Base-by-base conservation (phyloP, 148 eudicot species). In the Silene uniflora region DNA sequence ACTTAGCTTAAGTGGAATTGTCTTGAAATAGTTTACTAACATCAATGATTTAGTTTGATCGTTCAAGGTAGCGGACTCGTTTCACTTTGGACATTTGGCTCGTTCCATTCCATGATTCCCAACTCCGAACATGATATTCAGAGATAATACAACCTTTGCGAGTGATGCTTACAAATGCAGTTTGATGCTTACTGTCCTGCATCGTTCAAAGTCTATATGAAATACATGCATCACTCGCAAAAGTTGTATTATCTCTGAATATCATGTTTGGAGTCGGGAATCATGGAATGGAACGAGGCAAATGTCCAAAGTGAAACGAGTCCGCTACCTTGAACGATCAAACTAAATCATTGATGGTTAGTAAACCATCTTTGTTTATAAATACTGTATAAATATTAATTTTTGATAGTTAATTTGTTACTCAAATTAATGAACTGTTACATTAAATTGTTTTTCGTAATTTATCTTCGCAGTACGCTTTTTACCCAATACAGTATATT, bases 51-150 rank as follows among this genome's bases (percentile, higher is more conserved):
- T 80, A 24, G 78, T 72, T 0, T 18, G 74, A 55, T 80, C 83
- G 16, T 77, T 77, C 78, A 80, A 12, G 1, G 78, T 24, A 54
- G 76, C 19, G 22, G 83, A 83, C 72, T 83, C 86, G 2, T 74
- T 74, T 12, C 83, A 77, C 27, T 77, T 80, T 7, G 76, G 75
- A 66, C 86, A 83, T 0, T 59, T 76, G 54, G 81, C 83, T 32
- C 59, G 69, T 69, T 80, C 23, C 83, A 80, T 80, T 74, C 83
- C 86, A 3, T 56, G 21, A 63, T 63, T 69, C 54, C 86, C 86
- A 70, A 24, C 83, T 83, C 62, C 78, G 70, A 47, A 67, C 2
- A 13, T 2, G 14, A 16, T 14, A 23, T 16, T 10, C 39, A 35
- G 12, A 25, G 10, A 25, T 23, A 62, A 24, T 12, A 62, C 66